phyloP scores from a whole-genome alignment of 148 eudicot genomes.

The Cornus kousa region DNA sequence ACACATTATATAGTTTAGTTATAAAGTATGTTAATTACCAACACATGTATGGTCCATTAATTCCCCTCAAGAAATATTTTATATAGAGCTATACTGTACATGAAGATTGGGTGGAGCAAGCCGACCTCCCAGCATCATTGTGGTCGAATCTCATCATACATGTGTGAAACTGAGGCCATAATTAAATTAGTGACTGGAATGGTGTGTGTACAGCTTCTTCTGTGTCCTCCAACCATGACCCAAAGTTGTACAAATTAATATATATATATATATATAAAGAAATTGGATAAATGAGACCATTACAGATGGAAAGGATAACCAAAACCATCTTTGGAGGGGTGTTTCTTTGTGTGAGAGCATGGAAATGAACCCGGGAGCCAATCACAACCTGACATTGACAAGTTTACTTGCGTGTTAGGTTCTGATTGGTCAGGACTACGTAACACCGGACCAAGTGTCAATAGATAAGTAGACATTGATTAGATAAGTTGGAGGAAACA shows the following conservation, averaged over 20 bases:
- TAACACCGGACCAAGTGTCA: no score
- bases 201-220: background rate
- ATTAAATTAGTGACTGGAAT: background rate
- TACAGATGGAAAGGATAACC: slow-evolving; percentile 25
- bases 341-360: background rate
- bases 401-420: no score
- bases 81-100: no score
- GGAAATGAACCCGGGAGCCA: no score
- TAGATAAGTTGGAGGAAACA: background rate
- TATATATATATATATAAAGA: background rate
- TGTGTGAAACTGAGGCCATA: background rate
- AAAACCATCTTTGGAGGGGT: background rate
- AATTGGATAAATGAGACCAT: slow-evolving; percentile 6
- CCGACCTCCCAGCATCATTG: slow-evolving; percentile 28
- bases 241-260: background rate
- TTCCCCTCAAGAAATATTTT: no score
- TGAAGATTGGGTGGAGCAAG: slow-evolving; percentile 25
- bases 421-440: no score
- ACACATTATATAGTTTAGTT: no score
- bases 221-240: slow-evolving; percentile 13
- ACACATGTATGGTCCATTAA: no score
- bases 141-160: background rate
- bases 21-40: no score
- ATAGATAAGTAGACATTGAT: no score
- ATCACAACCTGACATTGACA: no score